Evolutionary conservation across 192 early-diverging fungal genomes (phyloP).

Genomic region (Backusella morwellensis): DNA sequence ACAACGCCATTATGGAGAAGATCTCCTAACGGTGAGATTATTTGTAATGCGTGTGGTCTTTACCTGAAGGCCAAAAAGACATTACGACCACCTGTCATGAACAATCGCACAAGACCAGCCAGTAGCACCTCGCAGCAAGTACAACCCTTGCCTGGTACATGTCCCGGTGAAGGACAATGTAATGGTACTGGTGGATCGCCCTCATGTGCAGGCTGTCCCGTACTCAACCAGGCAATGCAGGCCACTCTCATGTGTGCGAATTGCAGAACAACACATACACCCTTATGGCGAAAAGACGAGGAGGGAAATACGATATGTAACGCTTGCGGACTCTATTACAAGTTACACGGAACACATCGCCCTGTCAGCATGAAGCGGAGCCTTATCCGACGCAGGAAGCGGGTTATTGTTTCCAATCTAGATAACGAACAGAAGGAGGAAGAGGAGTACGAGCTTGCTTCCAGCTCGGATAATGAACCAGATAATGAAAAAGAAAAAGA

Average conservation of each 20-base stretch:
- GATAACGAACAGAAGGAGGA: constrained; percentile 15
- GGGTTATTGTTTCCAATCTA: constrained; percentile 37
- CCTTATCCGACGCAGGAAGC: constrained; percentile 75
- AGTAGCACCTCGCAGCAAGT: constrained; percentile 32
- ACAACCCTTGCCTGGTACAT: constrained; percentile 47
- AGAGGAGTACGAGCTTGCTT: constrained; percentile 10
- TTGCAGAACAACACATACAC: constrained; percentile 76
- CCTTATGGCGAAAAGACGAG: constrained; percentile 77
- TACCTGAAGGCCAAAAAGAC: constrained; percentile 54
- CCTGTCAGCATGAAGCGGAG: constrained; percentile 79
- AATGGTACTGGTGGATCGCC: constrained; percentile 71
- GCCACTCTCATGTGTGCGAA: constrained; percentile 66
- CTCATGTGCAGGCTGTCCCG: constrained; percentile 74
- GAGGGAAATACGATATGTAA: constrained; percentile 78
- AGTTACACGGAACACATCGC: constrained; percentile 77
- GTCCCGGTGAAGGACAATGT: constrained; percentile 76
- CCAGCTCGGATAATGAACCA: not conserved
- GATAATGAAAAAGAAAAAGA: not conserved
- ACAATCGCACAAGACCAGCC: constrained; percentile 19
- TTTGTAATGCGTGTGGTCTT: constrained; percentile 94
- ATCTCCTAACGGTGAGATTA: constrained; percentile 80
- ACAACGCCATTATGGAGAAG: constrained; percentile 93
- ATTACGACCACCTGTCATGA: constrained; percentile 45
- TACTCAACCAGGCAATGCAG: constrained; percentile 62
- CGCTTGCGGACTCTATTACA: constrained; percentile 88